Evolutionary conservation across 441 rosid genomes (phyloP).

Genomic region (Biscutella laevigata): DNA sequence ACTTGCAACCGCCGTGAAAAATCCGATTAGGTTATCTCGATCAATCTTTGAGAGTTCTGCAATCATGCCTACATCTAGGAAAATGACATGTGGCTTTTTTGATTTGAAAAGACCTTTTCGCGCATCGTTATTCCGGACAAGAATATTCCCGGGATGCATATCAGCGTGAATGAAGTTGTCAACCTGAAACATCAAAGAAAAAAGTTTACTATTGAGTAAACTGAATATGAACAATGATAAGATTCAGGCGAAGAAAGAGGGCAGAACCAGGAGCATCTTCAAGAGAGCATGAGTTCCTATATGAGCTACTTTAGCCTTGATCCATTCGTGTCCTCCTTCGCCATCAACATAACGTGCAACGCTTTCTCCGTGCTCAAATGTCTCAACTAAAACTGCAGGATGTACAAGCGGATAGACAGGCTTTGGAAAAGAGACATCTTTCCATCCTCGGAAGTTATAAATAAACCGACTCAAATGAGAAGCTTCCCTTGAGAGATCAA

Average conservation of each 20-base stretch:
- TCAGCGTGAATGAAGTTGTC: slow-evolving; percentile 58
- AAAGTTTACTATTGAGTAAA: background rate
- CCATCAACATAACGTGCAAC: slow-evolving; percentile 50
- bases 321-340: slow-evolving; percentile 33
- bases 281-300: slow-evolving; percentile 56
- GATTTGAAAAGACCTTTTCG: slow-evolving; percentile 37
- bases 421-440: slow-evolving; percentile 56
- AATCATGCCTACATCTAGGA: slow-evolving; percentile 61
- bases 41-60: slow-evolving; percentile 53
- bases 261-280: slow-evolving; percentile 54
- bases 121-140: slow-evolving; percentile 36
- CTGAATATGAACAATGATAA: background rate
- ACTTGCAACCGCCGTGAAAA: slow-evolving; percentile 54
- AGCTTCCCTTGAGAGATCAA: slow-evolving; percentile 67
- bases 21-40: slow-evolving; percentile 44
- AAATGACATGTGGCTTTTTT: slow-evolving; percentile 51
- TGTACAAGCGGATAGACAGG: slow-evolving; percentile 57
- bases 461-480: slow-evolving; percentile 50
- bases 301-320: slow-evolving; percentile 48
- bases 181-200: slow-evolving; percentile 28
- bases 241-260: slow-evolving; percentile 11
- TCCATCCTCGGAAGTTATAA: slow-evolving; percentile 53
- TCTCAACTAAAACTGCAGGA: slow-evolving; percentile 53
- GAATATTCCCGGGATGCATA: slow-evolving; percentile 64
- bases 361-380: slow-evolving; percentile 52